Evolutionary conservation across 169 alveolate species (phyloP).

Genomic region (Cryptosporidium tyzzeri): DNA sequence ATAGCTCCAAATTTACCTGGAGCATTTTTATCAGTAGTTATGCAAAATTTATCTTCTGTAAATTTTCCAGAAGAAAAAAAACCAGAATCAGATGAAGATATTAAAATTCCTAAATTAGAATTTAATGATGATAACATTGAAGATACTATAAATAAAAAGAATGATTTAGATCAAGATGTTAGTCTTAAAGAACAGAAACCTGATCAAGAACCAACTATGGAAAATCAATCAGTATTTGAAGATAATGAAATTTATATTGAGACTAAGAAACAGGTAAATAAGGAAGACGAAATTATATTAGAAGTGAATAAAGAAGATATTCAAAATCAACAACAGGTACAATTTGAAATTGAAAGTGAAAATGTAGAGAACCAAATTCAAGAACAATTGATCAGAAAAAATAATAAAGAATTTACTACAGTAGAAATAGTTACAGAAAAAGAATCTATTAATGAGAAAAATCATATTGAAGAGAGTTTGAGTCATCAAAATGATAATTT

Average conservation of each 20-base stretch:
- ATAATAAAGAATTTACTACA: background rate
- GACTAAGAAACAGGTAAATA: background rate
- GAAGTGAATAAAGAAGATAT: background rate
- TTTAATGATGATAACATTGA: background rate
- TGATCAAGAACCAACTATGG: background rate
- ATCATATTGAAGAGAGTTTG: background rate
- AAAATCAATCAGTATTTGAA: background rate
- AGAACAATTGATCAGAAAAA: background rate
- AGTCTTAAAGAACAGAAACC: background rate
- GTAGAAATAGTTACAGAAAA: background rate
- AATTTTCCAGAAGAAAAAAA: slow-evolving; percentile 42
- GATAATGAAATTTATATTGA: background rate
- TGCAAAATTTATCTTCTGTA: slow-evolving; percentile 64
- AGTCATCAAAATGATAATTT: background rate
- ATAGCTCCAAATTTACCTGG: slow-evolving; percentile 71
- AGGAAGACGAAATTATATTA: background rate
- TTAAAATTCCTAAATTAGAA: slow-evolving; percentile 9
- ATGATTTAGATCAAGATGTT: background rate
- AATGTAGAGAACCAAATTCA: too few relatives aligned
- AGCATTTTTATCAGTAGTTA: slow-evolving; percentile 67
- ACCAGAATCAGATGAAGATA: background rate
- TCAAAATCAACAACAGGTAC: background rate
- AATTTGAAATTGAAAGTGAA: too few relatives aligned
- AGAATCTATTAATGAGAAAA: background rate
- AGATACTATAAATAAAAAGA: background rate